These are phyloP conservation scores for Nigrospora osmanthi DNA, from an alignment of 2,329 filamentous ascomycete genomes.

Conservation along the genomic window DNA sequence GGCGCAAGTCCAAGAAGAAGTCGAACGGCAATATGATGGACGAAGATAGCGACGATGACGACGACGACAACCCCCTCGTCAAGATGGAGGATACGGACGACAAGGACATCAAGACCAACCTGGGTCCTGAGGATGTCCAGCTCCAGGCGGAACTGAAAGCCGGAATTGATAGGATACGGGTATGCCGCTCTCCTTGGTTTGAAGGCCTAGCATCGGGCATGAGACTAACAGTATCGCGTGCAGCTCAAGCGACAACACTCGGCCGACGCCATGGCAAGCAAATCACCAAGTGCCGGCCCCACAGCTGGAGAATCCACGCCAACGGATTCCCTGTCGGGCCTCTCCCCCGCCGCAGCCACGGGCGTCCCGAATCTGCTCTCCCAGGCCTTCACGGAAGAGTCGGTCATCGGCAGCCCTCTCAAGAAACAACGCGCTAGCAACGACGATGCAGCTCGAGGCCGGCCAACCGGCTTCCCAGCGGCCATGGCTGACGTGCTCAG, in stretches of 20 bases:
- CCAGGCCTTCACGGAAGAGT: conserved; percentile 37
- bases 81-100: conserved; percentile 61
- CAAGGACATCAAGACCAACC: conserved; percentile 49
- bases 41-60: conserved; percentile 67
- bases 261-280: conserved; percentile 43
- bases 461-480: conserved; percentile 25
- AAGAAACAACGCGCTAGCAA: conserved; percentile 67
- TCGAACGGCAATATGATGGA: conserved; percentile 53
- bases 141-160: conserved; percentile 70
- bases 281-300: conserved; percentile 36
- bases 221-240: conserved; percentile 13
- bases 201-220: too few relatives aligned
- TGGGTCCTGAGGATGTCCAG: conserved; percentile 64
- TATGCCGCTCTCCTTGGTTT: conserved; percentile 28
- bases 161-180: conserved; percentile 74
- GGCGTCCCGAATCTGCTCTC: conserved; percentile 30
- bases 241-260: conserved; percentile 79
- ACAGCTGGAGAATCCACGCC: conserved; percentile 29
- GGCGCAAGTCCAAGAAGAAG: conserved; percentile 55
- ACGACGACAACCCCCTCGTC: conserved; percentile 52
- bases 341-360: conserved; percentile 15
- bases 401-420: conserved; percentile 57
- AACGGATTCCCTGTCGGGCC: conserved; percentile 26
- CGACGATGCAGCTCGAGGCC: conserved; percentile 35
- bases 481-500: conserved; percentile 32